Base-by-base conservation (phyloP, 345 rosid species). In the Lepidium africanum region DNA sequence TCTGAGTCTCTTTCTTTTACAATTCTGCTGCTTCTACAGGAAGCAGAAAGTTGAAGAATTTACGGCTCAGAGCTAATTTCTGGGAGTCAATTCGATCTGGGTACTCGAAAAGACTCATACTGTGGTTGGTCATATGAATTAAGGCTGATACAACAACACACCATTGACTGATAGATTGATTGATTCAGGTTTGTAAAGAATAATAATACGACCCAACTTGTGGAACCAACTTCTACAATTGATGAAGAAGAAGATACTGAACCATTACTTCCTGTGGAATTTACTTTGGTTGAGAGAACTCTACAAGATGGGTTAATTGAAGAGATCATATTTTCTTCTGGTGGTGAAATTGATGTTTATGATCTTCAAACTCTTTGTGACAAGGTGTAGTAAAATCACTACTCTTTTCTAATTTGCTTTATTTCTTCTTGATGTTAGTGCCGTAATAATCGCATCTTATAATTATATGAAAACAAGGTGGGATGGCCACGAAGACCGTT, bases 401-500 rank as follows among this genome's bases (percentile, higher is more conserved):
- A 9, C 5, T 51, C 2, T 53, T 2, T 60, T 25, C n/a, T n/a
- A n/a, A n/a, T 30, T 25, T 39, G 5, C n/a, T 16, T 9, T 43
- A 5, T 43, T 59, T 45, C 1, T 25, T 21, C 9, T 27, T 59
- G 16, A 9, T 59, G 23, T 33, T 52, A 13, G 43, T 12, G 2
- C 15, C 0, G 2, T n/a, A 12, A 16, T 4, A 1, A 1, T 60
- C 39, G 69, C n/a, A 47, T 56, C 3, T 21, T 32, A 1, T 37
- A 41, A 48, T 27, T 27, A 12, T 7, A 8, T 50, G 2, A 6
- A 2, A 17, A 5, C 30, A 48, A 92, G 98, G 98, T 93, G 25
- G 96, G 96, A 65, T 93, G 97, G 98, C 98, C 97, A 35, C 68
- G 96, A 59, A 88, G 98, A 77, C 98, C 98, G 5, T 70, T 84